A percentile compares a stretch with the other conserved stretches of the same genome.
phyloP scores from a whole-genome alignment of 164 flowering plant species.

The Vitis labrusca region DNA sequence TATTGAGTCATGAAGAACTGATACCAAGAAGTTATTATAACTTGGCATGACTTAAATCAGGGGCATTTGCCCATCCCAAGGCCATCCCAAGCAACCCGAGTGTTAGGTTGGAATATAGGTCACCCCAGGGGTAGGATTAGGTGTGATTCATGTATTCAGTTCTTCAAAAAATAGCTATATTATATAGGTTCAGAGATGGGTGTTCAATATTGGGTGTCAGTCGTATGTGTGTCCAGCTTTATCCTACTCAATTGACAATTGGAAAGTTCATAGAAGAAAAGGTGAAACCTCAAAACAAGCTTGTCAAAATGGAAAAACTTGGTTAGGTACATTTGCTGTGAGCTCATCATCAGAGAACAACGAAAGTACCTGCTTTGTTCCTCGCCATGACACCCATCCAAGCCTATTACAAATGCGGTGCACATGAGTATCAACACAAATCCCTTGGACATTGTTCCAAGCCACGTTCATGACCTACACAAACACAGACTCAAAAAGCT shows the following conservation, averaged over 20 bases:
- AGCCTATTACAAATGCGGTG: constrained; percentile 97
- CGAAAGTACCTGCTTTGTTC: constrained; percentile 61
- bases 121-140: too few species aligned
- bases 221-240: too few species aligned
- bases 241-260: neutral
- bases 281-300: neutral
- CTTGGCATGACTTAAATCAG: neutral
- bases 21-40: neutral
- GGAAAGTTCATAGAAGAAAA: neutral
- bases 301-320: neutral
- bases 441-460: constrained; percentile 96
- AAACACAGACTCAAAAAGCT: constrained; percentile 1
- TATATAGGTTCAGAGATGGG: too few species aligned
- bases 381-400: constrained; percentile 82
- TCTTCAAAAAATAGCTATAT: too few species aligned
- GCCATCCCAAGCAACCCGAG: too few species aligned
- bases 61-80: too few species aligned
- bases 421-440: constrained; percentile 98
- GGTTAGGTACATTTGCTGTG: neutral
- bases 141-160: too few species aligned
- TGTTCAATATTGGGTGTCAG: too few species aligned
- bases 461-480: constrained; percentile 87
- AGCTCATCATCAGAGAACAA: neutral
- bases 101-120: too few species aligned
- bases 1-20: neutral